phyloP scores from a whole-genome alignment of 768 basidiomycete genomes.

The Strobilomyces echinocephalus region DNA sequence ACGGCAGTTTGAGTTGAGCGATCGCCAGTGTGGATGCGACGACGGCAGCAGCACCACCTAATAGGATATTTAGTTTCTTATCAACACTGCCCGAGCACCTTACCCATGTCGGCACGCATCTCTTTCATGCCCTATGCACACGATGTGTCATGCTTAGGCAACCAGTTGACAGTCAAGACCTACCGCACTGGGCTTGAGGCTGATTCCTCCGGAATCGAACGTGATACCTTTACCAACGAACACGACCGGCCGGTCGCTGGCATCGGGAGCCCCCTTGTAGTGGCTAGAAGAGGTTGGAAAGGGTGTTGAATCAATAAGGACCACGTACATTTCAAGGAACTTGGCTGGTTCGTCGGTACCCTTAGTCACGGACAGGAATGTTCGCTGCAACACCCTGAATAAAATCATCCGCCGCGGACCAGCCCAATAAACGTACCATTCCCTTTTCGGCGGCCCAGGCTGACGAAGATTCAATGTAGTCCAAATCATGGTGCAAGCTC shows the following conservation, averaged over 20 bases:
- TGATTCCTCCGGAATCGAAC: slow-evolving; percentile 87
- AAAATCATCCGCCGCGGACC: neutral
- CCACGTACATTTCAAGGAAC: slow-evolving; percentile 73
- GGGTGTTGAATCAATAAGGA: neutral
- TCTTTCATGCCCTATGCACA: slow-evolving; percentile 66
- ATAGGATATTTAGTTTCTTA: neutral
- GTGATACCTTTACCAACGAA: slow-evolving; percentile 89
- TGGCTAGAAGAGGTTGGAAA: slow-evolving; percentile 41
- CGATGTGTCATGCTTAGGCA: neutral
- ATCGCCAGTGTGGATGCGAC: slow-evolving; percentile 70
- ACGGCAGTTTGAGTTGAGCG: slow-evolving; percentile 80
- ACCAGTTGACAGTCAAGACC: slow-evolving; percentile 20
- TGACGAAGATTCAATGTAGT: slow-evolving; percentile 22
- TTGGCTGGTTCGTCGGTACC: slow-evolving; percentile 82
- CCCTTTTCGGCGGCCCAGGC: slow-evolving; percentile 81
- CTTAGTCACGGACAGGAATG: slow-evolving; percentile 83
- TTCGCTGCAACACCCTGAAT: slow-evolving; percentile 40
- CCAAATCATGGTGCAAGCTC: neutral
- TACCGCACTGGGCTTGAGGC: slow-evolving; percentile 70
- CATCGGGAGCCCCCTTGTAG: slow-evolving; percentile 69
- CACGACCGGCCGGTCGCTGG: slow-evolving; percentile 57
- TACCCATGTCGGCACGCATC: slow-evolving; percentile 88
- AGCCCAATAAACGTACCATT: slow-evolving; percentile 50
- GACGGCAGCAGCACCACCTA: slow-evolving; percentile 77
- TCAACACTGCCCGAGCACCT: neutral